Base-by-base conservation (phyloP, 1,284 basidiomycete genomes). In the Cutaneotrichosporon sp. region DNA sequence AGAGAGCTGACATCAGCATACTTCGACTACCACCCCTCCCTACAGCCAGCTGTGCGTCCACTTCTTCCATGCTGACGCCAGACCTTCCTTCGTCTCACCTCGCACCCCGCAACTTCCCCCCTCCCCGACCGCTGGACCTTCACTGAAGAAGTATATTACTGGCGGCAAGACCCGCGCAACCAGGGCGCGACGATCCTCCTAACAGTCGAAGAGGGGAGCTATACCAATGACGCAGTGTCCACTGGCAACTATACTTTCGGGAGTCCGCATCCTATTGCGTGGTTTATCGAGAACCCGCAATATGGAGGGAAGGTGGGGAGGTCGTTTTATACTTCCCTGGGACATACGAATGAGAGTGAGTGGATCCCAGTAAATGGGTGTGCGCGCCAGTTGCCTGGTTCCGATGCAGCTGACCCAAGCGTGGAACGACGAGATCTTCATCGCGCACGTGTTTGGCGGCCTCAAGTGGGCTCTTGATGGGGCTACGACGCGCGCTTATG, bases 281-380 rank as follows among this genome's bases (percentile, higher is more conserved):
- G 90, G 90, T 91, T 84, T 76, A 89, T 91, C 73, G 86, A 88
- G 65, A 84, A 82, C 11, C 87, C 87, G 8, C 84, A 85, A 21
- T 88, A 88, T 1, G 84, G 78, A 16, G 47, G 62, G 6, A 68
- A 65, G 13, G 82, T 86, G 0, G 90, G 90, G 18, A 84, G 90
- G 50, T 89, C 88, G 67, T 92, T 89, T 80, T 92, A 90, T 77
- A 91, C 90, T 0, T 87, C 86, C 63, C 82, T 92, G 1, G 90
- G 90, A 1, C 90, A 92, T 73, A 76, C 86, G 63, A 88, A 86
- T 70, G 85, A 87, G 70, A 90, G 77, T 78, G 47, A 50, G 47
- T 26, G 26, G 26, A 26, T 26, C 26, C 26, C 3, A 26, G 26
- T 26, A 26, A 26, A 26, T 26, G 26, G 26, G 26, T 2, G 26